A percentile compares a stretch with the other conserved stretches of the same genome.
Conservation (phyloP, 2,329 filamentous ascomycete genomes). For the Fonsecaea pugnacius region DNA sequence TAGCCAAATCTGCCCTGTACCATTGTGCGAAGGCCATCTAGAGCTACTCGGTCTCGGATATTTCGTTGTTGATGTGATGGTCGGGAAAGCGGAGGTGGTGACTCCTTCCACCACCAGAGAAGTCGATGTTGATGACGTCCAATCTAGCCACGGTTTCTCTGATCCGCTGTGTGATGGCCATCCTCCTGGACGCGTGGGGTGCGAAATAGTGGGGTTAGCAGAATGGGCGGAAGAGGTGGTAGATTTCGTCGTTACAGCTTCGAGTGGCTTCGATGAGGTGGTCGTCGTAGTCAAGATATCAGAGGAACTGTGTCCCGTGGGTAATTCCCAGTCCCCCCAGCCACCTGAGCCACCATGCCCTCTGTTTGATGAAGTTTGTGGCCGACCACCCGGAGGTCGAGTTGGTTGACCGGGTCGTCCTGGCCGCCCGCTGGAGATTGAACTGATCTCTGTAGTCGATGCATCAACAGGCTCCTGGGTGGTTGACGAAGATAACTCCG, state of each 20-base stretch:
- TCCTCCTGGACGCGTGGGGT: background rate
- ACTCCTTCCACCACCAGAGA: slow-evolving; percentile 2
- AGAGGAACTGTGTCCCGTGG: background rate
- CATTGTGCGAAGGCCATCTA: slow-evolving; percentile 11
- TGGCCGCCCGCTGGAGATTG: background rate
- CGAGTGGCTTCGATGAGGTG: background rate
- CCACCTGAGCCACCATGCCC: background rate
- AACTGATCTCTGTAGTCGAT: background rate
- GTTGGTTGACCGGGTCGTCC: background rate
- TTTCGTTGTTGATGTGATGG: background rate
- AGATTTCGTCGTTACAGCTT: slow-evolving; percentile 3
- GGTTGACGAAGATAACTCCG: background rate
- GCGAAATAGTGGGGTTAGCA: background rate
- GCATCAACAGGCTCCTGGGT: background rate
- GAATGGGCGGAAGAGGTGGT: background rate
- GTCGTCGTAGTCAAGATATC: background rate
- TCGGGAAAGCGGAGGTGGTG: slow-evolving; percentile 2
- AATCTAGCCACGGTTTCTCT: slow-evolving; percentile 5
- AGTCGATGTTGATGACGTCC: slow-evolving; percentile 7
- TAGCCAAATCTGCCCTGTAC: slow-evolving; percentile 5
- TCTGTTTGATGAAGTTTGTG: background rate
- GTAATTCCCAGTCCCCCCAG: background rate
- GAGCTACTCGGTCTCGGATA: background rate
- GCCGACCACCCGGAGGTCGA: background rate
- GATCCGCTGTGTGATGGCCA: slow-evolving; percentile 8